Evolutionary conservation across 257 asterid genomes (phyloP).

Genomic region (Solanum piurae): DNA sequence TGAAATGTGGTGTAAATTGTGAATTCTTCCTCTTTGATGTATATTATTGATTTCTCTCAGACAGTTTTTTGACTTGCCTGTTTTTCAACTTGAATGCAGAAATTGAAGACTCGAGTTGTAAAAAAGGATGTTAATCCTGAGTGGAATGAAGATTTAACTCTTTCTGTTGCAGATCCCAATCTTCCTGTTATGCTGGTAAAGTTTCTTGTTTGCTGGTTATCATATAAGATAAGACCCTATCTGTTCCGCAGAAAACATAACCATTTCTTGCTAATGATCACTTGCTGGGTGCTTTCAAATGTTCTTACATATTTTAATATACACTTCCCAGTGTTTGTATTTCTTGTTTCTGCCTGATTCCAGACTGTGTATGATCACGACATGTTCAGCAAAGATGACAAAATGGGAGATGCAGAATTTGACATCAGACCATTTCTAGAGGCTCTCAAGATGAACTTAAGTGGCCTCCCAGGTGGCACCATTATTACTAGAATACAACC

Average conservation of each 20-base stretch:
- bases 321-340: background rate
- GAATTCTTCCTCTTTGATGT: background rate
- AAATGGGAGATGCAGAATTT: constrained; percentile 43
- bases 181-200: constrained; percentile 45
- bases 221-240: background rate
- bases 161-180: constrained; percentile 44
- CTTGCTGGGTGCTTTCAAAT: background rate
- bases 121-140: constrained; percentile 75
- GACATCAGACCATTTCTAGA: constrained; percentile 31
- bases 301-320: background rate
- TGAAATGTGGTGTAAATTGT: background rate
- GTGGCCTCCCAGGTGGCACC: constrained; percentile 28
- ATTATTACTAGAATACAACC: constrained; percentile 20
- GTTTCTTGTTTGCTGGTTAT: background rate
- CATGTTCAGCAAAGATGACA: constrained; percentile 36
- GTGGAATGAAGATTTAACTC: constrained; percentile 90
- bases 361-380: constrained; percentile 44
- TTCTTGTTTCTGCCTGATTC: background rate
- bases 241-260: background rate
- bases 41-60: background rate
- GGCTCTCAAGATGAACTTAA: constrained; percentile 23
- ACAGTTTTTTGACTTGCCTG: background rate
- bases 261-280: background rate
- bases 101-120: constrained; percentile 70
- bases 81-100: constrained; percentile 29